phyloP scores from a whole-genome alignment of 306 rosid genomes.

The Prunus mongolica region DNA sequence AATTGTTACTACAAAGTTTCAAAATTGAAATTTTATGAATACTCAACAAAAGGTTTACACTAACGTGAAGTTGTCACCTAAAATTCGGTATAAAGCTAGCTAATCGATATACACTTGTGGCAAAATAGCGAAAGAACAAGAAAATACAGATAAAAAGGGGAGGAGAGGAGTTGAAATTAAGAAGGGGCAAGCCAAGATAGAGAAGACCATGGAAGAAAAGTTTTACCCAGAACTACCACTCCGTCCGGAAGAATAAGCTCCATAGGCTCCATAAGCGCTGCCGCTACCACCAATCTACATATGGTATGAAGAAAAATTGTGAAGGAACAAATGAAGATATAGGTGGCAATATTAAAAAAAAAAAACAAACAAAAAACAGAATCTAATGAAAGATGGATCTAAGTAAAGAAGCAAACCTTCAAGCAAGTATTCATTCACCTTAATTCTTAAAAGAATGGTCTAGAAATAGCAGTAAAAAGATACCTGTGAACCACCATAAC shows the following conservation, averaged over 20 bases:
- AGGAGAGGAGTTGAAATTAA: background rate
- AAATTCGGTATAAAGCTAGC: background rate
- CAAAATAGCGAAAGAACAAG: too few relatives aligned
- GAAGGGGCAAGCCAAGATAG: background rate
- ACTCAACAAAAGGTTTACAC: background rate
- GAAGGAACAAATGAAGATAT: constrained; percentile 14
- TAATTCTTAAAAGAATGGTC: background rate
- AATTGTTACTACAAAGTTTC: background rate
- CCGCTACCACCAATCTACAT: constrained; percentile 67
- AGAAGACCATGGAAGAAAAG: constrained; percentile 2
- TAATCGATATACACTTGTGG: background rate
- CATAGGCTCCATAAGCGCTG: constrained; percentile 83
- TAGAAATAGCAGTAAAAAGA: background rate
- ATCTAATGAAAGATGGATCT: background rate
- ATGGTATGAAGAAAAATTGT: constrained; percentile 25
- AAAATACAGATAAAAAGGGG: background rate
- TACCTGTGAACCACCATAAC: constrained; percentile 92
- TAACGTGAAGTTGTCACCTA: background rate
- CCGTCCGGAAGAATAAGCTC: constrained; percentile 74
- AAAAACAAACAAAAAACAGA: background rate
- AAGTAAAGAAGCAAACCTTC: background rate
- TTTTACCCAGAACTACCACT: constrained; percentile 72
- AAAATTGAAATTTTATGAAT: background rate
- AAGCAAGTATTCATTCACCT: background rate
- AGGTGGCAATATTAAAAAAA: background rate